These are phyloP conservation scores for Fusarium sp. DNA, from an alignment of 2,329 filamentous ascomycete genomes.

Conservation along the genomic window DNA sequence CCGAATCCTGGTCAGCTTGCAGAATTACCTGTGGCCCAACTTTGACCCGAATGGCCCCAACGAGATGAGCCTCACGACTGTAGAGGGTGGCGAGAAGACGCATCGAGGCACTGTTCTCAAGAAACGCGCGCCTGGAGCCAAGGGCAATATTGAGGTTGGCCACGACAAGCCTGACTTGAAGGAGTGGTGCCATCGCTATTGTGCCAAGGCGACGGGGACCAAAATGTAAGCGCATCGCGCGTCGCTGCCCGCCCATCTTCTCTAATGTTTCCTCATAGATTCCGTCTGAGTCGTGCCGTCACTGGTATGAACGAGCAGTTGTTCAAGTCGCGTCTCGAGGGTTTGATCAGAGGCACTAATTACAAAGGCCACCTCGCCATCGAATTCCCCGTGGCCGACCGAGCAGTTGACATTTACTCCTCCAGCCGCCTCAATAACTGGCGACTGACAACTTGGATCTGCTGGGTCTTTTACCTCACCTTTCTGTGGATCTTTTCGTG, in stretches of 20 bases:
- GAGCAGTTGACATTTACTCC: constrained; percentile 44
- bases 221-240: constrained; percentile 33
- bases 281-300: constrained; percentile 35
- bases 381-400: constrained; percentile 38
- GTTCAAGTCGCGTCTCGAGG: constrained; percentile 5
- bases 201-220: constrained; percentile 27
- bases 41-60: constrained; percentile 4
- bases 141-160: constrained; percentile 38
- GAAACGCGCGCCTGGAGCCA: constrained; percentile 29
- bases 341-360: constrained; percentile 33
- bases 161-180: constrained; percentile 33
- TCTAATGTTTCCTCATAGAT: constrained; percentile 27
- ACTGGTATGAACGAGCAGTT: constrained; percentile 24
- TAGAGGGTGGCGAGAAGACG: constrained; percentile 38
- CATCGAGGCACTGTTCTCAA: constrained; percentile 42
- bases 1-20: constrained; percentile 37
- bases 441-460: constrained; percentile 39
- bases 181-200: constrained; percentile 45
- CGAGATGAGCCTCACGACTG: constrained; percentile 27
- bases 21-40: constrained; percentile 44
- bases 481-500: constrained; percentile 46
- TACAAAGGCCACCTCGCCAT: constrained; percentile 36
- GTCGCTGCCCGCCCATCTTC: accelerated
- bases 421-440: constrained; percentile 34
- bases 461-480: constrained; percentile 43